These are phyloP conservation scores for Hypoxylon fuscum DNA, from an alignment of 495 filamentous ascomycete species.

Conservation along the genomic window DNA sequence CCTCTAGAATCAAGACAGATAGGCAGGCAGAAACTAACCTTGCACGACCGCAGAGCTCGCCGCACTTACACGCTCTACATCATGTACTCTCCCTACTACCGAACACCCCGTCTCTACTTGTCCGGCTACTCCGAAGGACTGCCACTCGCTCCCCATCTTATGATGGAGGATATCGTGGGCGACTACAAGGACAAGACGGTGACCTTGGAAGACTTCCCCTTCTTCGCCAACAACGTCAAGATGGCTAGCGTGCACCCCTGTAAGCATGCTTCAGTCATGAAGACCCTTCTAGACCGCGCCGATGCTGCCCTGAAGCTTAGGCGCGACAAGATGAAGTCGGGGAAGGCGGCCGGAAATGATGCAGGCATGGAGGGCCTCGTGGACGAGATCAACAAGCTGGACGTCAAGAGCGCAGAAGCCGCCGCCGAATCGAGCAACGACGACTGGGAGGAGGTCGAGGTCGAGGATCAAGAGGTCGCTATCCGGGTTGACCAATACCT, in stretches of 20 bases:
- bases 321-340: constrained; percentile 75
- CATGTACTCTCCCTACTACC: constrained; percentile 95
- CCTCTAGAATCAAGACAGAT: too few relatives aligned
- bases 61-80: constrained; percentile 98
- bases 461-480: constrained; percentile 82
- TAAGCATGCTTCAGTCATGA: constrained; percentile 97
- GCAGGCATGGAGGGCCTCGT: constrained; percentile 66
- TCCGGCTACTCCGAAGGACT: constrained; percentile 88
- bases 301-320: constrained; percentile 92
- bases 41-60: constrained; percentile 80
- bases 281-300: constrained; percentile 92
- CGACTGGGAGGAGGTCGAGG: constrained; percentile 82
- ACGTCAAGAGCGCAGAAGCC: constrained; percentile 51
- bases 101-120: constrained; percentile 93
- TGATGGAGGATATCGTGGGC: constrained; percentile 99
- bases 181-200: constrained; percentile 99
- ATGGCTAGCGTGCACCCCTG: constrained; percentile 96
- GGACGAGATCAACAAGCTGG: constrained; percentile 67
- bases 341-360: constrained; percentile 53
- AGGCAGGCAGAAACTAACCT: too few relatives aligned
- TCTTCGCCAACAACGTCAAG: constrained; percentile 83
- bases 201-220: constrained; percentile 96
- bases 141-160: constrained; percentile 84
- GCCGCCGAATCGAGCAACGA: constrained; percentile 61
- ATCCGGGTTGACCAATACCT: constrained; percentile 98